phyloP scores from a whole-genome alignment of 1,284 basidiomycete genomes.

The Sutorius eximius region DNA sequence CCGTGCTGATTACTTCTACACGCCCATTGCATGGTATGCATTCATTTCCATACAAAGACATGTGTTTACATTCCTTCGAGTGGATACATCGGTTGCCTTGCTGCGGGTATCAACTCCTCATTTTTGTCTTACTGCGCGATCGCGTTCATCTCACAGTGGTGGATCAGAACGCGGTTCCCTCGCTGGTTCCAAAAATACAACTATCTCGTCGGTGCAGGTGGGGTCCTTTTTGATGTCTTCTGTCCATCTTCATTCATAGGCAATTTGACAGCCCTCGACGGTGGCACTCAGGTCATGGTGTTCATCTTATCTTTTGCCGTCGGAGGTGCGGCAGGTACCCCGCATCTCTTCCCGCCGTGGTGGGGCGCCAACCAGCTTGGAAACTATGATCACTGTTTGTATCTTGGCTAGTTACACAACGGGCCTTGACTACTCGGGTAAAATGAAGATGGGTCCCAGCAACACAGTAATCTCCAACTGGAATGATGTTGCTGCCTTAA shows the following conservation, averaged over 20 bases:
- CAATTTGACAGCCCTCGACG: constrained; percentile 47
- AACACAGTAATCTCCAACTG: too few species aligned
- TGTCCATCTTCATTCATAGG: background rate
- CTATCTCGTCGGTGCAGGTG: constrained; percentile 46
- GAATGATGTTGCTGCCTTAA: too few species aligned
- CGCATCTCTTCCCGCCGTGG: constrained; percentile 61
- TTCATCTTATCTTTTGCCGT: constrained; percentile 74
- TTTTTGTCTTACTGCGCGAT: constrained; percentile 43
- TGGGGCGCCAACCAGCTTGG: constrained; percentile 50
- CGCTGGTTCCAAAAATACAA: constrained; percentile 55
- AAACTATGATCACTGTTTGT: constrained; percentile 20
- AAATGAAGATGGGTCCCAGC: too few species aligned
- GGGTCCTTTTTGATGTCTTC: background rate
- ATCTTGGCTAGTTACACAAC: too few species aligned
- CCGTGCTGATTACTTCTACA: constrained; percentile 44
- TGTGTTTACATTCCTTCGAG: constrained; percentile 10
- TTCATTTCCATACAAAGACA: background rate
- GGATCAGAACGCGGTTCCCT: constrained; percentile 56
- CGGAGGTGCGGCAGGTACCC: constrained; percentile 60
- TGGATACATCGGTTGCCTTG: constrained; percentile 39
- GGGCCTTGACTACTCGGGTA: too few species aligned
- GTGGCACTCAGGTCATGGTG: constrained; percentile 66
- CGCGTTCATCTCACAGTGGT: constrained; percentile 57
- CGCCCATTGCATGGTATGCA: constrained; percentile 43
- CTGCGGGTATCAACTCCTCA: constrained; percentile 49